Conservation (phyloP, 2,329 filamentous ascomycete species). For the Penicillium sclerotiorum region DNA sequence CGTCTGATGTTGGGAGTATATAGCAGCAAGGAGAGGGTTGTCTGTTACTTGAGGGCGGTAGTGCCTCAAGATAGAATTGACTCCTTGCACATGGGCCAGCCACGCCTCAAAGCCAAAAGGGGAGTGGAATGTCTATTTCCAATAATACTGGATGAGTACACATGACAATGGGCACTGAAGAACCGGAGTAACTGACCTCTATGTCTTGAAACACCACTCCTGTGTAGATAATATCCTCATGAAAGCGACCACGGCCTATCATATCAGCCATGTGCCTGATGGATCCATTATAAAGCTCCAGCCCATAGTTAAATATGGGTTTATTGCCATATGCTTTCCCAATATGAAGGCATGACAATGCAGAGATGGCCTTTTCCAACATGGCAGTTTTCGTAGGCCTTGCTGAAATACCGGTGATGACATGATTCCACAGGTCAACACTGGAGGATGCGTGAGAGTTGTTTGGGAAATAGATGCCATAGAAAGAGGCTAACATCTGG, state of each 20-base stretch:
- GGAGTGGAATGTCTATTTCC: constrained; percentile 3
- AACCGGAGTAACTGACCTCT: not conserved
- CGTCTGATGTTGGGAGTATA: not conserved
- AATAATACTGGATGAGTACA: not conserved
- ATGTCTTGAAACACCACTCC: constrained; percentile 5
- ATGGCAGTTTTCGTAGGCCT: not conserved
- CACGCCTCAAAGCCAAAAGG: constrained; percentile 1
- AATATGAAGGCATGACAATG: constrained; percentile 5
- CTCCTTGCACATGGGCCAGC: constrained; percentile 1
- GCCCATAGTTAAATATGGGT: constrained; percentile 1
- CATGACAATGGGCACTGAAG: not conserved
- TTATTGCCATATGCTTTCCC: constrained; percentile 1
- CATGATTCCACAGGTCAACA: not conserved
- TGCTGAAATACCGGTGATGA: constrained; percentile 1
- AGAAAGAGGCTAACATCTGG: not conserved
- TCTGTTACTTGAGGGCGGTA: not conserved
- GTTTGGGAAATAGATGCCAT: not conserved
- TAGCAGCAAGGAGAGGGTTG: not conserved
- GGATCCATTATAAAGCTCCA: constrained; percentile 1
- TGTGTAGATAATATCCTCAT: constrained; percentile 7
- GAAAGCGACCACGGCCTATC: constrained; percentile 1
- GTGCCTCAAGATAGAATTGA: not conserved
- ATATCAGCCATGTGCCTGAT: not conserved
- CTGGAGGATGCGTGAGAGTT: not conserved
- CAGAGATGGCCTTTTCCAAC: constrained; percentile 7